Base-by-base conservation (phyloP, 179 eudicot genomes). In the Gypsophila paniculata region DNA sequence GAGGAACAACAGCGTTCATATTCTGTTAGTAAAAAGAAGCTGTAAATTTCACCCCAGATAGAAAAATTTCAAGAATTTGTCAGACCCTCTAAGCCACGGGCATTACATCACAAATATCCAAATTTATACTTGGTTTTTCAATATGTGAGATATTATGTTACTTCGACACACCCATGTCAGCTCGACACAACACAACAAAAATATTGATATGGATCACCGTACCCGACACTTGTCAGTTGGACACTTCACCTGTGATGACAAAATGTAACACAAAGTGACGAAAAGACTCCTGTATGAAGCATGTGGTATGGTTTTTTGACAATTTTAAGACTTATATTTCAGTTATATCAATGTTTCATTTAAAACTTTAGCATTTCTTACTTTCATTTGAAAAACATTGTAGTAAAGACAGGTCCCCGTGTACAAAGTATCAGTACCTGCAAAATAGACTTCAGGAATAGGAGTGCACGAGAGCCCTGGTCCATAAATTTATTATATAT, bases 361-460 rank as follows among this genome's bases (percentile, higher is more conserved):
- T 39, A 39, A 39, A 39, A 39, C 44, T 39, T 39, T 39, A 39
- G 10, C 6, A 39, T 39, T 39, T 39, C 44, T 5, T 39, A 39
- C 44, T 39, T 39, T 39, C 44, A 39, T 39, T 39, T 39, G n/a
- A 39, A 39, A 39, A 39, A 39, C 10, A 2, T 39, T 39, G 44
- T 39, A 6, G 8, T 39, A 39, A 39, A 39, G 44, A 39, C 44
- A 55, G 34, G 49, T 69, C 65, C n/a, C 12, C 36, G 34, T 21
- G 17, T 25, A n/a, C 25, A 15, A 60, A 14, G 22, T 14, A 22
- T 21, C 13, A 14, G 68, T 85, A 95, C 99, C 99, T 95, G 93
- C 74, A 86, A 74, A 75, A 95, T 83, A 23, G 99, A 93, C 80
- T 90, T 93, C 46, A 93, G 78, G 73, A 74, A 95, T 65, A 95